Conservation (phyloP, 352 stramenopile species). For the Globisporangium iwayamae region DNA sequence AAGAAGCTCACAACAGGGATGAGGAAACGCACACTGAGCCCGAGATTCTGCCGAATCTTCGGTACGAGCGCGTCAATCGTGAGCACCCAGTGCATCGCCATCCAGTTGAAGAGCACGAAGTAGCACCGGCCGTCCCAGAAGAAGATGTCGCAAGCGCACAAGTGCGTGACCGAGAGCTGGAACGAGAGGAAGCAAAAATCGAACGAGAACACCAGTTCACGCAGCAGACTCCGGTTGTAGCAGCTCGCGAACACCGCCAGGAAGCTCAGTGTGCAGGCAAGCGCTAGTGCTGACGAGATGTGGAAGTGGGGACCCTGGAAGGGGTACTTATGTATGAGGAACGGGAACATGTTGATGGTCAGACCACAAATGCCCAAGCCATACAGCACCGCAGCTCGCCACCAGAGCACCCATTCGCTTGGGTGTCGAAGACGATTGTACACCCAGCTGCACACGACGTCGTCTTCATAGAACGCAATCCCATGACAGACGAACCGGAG, state of each 20-base stretch:
- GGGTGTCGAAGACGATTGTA: neutral
- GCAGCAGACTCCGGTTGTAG: slow-evolving; percentile 26
- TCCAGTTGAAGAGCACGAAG: slow-evolving; percentile 18
- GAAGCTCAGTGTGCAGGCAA: slow-evolving; percentile 17
- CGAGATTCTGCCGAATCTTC: neutral
- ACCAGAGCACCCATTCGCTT: neutral
- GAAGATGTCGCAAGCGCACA: slow-evolving; percentile 30
- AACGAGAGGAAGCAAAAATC: slow-evolving; percentile 37
- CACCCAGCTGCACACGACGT: neutral
- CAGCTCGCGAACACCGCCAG: slow-evolving; percentile 2
- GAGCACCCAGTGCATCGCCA: slow-evolving; percentile 32
- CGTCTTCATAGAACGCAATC: slow-evolving; percentile 2
- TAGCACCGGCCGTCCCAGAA: slow-evolving; percentile 22
- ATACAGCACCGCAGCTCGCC: neutral
- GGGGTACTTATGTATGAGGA: neutral
- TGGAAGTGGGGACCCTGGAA: neutral
- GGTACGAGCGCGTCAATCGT: slow-evolving; percentile 24
- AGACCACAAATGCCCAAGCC: neutral
- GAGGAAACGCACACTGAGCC: slow-evolving; percentile 2
- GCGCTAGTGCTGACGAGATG: neutral
- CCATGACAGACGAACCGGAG: slow-evolving; percentile 1
- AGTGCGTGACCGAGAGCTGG: slow-evolving; percentile 26
- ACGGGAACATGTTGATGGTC: slow-evolving; percentile 1
- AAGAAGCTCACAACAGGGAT: slow-evolving; percentile 8
- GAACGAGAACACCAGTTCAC: slow-evolving; percentile 31